phyloP scores from a whole-genome alignment of 208 protist species.

The Leishmania tarentolae region DNA sequence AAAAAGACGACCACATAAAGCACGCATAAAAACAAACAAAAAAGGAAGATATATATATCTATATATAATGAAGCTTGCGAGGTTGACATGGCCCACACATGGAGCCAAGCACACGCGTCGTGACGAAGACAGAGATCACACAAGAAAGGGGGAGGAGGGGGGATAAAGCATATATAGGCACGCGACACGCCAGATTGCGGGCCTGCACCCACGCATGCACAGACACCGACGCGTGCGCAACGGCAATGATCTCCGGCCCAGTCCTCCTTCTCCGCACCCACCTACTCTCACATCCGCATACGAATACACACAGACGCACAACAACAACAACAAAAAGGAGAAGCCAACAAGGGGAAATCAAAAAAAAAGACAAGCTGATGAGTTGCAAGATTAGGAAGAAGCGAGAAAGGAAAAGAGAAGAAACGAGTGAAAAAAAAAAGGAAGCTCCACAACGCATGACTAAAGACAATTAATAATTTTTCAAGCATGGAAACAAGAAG shows the following conservation, averaged over 20 bases:
- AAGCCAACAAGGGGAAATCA: neutral
- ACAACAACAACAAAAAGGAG: neutral
- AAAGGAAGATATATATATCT: neutral
- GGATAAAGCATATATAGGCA: neutral
- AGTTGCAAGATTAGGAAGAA: neutral
- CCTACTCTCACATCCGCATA: neutral
- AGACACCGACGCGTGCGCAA: neutral
- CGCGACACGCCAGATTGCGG: neutral
- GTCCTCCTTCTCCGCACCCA: neutral
- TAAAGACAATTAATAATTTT: neutral
- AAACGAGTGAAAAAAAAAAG: neutral
- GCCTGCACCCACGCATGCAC: no score
- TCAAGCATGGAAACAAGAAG: slow-evolving; percentile 1
- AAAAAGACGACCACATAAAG: neutral
- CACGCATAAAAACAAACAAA: no score
- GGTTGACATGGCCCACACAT: neutral
- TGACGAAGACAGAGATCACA: neutral
- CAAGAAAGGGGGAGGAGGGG: neutral
- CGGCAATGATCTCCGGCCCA: neutral
- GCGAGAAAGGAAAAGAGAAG: neutral
- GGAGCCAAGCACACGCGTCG: neutral
- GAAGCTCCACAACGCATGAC: slow-evolving; percentile 4
- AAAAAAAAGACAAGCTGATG: neutral
- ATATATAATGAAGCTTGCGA: neutral
- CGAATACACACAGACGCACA: neutral